phyloP scores from a whole-genome alignment of 768 basidiomycete species.

The Auricularia sp. region DNA sequence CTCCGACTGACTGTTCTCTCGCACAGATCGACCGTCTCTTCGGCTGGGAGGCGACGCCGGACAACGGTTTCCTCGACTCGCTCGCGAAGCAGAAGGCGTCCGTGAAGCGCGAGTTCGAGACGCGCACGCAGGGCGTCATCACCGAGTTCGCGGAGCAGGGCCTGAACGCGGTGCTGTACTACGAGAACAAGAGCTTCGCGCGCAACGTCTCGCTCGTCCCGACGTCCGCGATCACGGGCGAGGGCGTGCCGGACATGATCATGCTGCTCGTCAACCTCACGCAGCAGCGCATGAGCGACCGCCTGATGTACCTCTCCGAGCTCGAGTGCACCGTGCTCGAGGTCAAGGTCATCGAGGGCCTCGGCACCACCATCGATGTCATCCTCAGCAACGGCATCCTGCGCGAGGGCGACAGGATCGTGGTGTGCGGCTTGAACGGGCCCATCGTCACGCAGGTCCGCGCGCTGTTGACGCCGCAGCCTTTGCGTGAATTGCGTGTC shows the following conservation, averaged over 20 bases:
- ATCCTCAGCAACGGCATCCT: slow-evolving; percentile 90
- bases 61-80: slow-evolving; percentile 88
- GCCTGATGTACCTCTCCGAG: slow-evolving; percentile 95
- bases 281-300: slow-evolving; percentile 94
- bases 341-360: slow-evolving; percentile 96
- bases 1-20: background rate
- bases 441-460: slow-evolving; percentile 93
- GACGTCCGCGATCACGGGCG: slow-evolving; percentile 95
- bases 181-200: slow-evolving; percentile 93
- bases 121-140: slow-evolving; percentile 73
- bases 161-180: slow-evolving; percentile 88
- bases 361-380: slow-evolving; percentile 96
- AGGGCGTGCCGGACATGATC: slow-evolving; percentile 99
- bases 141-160: slow-evolving; percentile 97
- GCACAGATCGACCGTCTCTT: slow-evolving; percentile 92
- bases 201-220: slow-evolving; percentile 94
- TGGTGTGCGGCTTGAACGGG: slow-evolving; percentile 93
- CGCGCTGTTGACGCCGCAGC: slow-evolving; percentile 91
- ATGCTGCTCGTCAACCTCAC: slow-evolving; percentile 95
- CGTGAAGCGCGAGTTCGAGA: slow-evolving; percentile 87
- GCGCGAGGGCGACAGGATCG: slow-evolving; percentile 85
- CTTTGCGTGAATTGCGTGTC: slow-evolving; percentile 86
- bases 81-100: slow-evolving; percentile 67
- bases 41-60: slow-evolving; percentile 83
- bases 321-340: slow-evolving; percentile 97